Base-by-base conservation (phyloP, 805 yeast species). In the Pichia deserticola region DNA sequence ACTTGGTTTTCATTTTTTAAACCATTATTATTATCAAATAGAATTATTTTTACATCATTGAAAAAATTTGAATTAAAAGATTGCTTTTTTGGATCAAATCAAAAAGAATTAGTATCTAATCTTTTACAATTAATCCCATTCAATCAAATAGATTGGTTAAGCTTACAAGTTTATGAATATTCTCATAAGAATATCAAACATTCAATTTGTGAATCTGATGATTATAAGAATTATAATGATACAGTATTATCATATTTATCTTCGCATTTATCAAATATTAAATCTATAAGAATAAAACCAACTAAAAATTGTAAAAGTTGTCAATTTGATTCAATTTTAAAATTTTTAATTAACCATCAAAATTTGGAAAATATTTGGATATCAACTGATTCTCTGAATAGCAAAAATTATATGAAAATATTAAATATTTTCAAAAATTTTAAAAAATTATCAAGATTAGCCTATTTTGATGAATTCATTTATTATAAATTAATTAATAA, bases 101-200 rank as follows among this genome's bases (percentile, higher is more conserved):
- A 63, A 44, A 28, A n/a, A 1, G 33, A 32, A 4, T 43, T 54
- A 5, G 40, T 54, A 44, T 68, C 70, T 40, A 58, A 60, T 25
- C 64, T 80, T 62, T 64, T 65, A 35, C 62, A 65, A 13, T 55
- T 79, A 42, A 56, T 70, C 8, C 55, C 62, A 9, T 67, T 64
- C 52, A 56, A 60, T 7, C 57, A 63, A 25, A 36, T 56, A 5
- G 47, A 50, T 13, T 52, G 54, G 40, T 44, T 52, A 2, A 45
- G 58, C 5, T 40, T 64, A 25, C 56, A 58, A 34, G 53, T 64
- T 10, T 49, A 48, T 44, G 68, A 64, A 49, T 55, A 57, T 33
- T 57, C 64, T 1, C 67, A 64, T 52, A 60, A 54, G 30, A 41
- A 42, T 25, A 45, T 47, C 20, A 56, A 51, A 29, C 65, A 62